phyloP scores from a whole-genome alignment of 768 basidiomycete genomes.

The Cystofilobasidium macerans region DNA sequence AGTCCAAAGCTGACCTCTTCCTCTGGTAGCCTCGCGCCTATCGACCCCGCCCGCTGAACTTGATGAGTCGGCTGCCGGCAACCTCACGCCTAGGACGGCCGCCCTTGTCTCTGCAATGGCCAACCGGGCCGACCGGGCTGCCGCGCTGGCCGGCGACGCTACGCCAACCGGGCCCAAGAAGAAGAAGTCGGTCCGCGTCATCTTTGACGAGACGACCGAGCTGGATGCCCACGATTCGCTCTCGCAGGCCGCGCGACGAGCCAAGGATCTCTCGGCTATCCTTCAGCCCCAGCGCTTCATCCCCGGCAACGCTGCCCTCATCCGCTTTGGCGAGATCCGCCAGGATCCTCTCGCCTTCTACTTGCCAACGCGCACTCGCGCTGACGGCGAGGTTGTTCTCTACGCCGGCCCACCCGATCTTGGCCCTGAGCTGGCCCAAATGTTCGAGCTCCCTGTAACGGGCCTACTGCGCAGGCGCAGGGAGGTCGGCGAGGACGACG shows the following conservation, averaged over 20 bases:
- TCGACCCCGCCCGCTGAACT: conserved; percentile 47
- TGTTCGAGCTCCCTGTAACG: conserved; percentile 67
- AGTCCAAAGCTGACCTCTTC: conserved; percentile 37
- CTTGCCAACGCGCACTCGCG: conserved; percentile 66
- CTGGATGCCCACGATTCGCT: conserved; percentile 46
- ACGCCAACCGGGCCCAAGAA: conserved; percentile 42
- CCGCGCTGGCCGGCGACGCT: conserved; percentile 37
- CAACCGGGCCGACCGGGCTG: conserved; percentile 30
- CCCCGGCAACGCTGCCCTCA: conserved; percentile 68
- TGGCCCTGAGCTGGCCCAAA: conserved; percentile 66
- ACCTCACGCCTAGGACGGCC: conserved; percentile 45
- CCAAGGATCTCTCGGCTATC: conserved; percentile 22
- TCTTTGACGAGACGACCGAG: conserved; percentile 78
- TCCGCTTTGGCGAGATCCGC: conserved; percentile 75
- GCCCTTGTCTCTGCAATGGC: conserved; percentile 35
- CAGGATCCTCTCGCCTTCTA: conserved; percentile 76
- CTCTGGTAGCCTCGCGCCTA: conserved; percentile 38
- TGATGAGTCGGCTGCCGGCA: conserved; percentile 46
- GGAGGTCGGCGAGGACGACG: conserved; percentile 44
- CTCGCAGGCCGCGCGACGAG: conserved; percentile 46
- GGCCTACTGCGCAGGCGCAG: conserved; percentile 48
- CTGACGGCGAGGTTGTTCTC: conserved; percentile 49
- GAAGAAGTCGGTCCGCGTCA: conserved; percentile 59
- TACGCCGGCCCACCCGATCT: conserved; percentile 62
- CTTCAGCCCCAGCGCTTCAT: conserved; percentile 56